phyloP scores from a whole-genome alignment of 768 basidiomycete genomes.

The Dacryopinax spathularia region DNA sequence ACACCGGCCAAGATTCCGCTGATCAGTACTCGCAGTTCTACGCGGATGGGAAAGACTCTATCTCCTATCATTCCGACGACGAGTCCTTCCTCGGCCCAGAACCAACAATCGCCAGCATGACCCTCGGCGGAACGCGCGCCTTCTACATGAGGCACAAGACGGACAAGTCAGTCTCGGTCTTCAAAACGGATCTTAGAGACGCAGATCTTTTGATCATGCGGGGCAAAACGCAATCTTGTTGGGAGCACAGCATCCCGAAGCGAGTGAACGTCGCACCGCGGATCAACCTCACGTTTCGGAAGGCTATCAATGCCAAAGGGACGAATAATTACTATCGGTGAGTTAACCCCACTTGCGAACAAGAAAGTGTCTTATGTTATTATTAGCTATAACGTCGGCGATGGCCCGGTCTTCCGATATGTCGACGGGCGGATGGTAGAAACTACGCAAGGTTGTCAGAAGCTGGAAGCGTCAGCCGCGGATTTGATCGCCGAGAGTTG shows the following conservation, averaged over 20 bases:
- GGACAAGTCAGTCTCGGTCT: slow-evolving; percentile 14
- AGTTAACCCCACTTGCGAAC: background rate
- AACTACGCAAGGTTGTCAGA: background rate
- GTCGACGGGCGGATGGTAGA: slow-evolving; percentile 17
- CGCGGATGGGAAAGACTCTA: slow-evolving; percentile 17
- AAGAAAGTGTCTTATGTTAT: background rate
- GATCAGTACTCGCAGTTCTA: slow-evolving; percentile 6
- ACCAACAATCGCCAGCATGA: slow-evolving; percentile 24
- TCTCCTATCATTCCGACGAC: slow-evolving; percentile 23
- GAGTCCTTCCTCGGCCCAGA: slow-evolving; percentile 23
- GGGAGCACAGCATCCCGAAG: slow-evolving; percentile 25
- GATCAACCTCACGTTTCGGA: slow-evolving; percentile 26
- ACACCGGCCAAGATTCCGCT: slow-evolving; percentile 22
- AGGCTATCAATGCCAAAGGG: slow-evolving; percentile 20
- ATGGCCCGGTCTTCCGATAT: slow-evolving; percentile 18
- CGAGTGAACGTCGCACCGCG: slow-evolving; percentile 19
- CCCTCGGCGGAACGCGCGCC: slow-evolving; percentile 20
- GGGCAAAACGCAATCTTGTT: slow-evolving; percentile 22
- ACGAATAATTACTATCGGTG: slow-evolving; percentile 19
- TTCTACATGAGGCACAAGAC: slow-evolving; percentile 23
- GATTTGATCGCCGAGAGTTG: no score
- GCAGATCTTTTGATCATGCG: slow-evolving; percentile 25
- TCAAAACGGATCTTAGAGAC: slow-evolving; percentile 20
- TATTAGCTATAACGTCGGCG: slow-evolving; percentile 18
- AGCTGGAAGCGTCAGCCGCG: no score